phyloP scores from a whole-genome alignment of 768 basidiomycete species.

The Mycena polygramma region DNA sequence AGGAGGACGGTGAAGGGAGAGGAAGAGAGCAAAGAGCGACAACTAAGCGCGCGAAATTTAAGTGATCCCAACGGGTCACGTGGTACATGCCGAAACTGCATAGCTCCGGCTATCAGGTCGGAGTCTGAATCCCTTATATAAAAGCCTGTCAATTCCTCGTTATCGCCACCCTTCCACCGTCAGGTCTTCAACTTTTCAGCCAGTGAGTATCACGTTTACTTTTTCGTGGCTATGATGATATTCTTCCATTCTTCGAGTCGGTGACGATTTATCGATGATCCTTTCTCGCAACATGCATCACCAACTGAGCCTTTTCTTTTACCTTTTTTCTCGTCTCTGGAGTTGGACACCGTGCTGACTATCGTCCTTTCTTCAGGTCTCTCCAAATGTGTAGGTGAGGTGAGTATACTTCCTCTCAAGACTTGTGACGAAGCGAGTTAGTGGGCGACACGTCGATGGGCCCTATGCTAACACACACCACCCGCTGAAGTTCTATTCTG shows the following conservation, averaged over 20 bases:
- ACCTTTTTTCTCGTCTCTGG: conserved; percentile 24
- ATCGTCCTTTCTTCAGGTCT: conserved; percentile 15
- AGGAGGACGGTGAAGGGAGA: no score
- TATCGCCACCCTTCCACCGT: neutral
- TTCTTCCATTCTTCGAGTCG: conserved; percentile 65
- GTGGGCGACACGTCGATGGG: conserved; percentile 53
- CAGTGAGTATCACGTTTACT: conserved; percentile 12
- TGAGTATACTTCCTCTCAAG: conserved; percentile 28
- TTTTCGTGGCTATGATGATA: conserved; percentile 31
- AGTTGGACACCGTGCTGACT: conserved; percentile 20
- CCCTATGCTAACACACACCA: conserved; percentile 58
- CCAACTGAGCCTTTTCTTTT: conserved; percentile 61
- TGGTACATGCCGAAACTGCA: neutral
- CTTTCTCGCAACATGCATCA: conserved; percentile 86
- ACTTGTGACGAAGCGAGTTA: conserved; percentile 51
- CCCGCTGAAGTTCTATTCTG: conserved; percentile 51
- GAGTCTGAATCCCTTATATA: neutral
- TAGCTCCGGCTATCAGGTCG: conserved; percentile 3
- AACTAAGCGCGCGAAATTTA: neutral
- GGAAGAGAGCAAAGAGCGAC: neutral
- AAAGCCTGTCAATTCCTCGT: neutral
- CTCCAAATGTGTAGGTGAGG: conserved; percentile 3
- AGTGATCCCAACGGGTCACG: neutral
- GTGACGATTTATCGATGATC: conserved; percentile 78
- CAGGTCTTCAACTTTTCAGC: neutral